These are phyloP conservation scores for Chytriomyces hyalinus DNA, from an alignment of 192 early-diverging fungal genomes.

Conservation along the genomic window DNA sequence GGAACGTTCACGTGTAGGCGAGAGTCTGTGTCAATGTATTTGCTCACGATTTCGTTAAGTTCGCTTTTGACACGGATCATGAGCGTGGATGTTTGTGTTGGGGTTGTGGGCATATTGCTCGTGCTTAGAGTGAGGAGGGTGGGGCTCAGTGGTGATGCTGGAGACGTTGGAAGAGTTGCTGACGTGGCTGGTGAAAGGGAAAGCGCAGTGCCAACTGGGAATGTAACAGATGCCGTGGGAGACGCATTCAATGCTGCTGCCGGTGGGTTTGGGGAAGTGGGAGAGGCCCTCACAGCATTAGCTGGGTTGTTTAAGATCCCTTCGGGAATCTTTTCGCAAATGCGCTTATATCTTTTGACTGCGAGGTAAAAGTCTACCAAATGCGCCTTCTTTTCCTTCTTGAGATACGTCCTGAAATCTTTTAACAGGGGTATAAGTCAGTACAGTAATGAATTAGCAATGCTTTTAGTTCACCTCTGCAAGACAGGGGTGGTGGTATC, in stretches of 20 bases:
- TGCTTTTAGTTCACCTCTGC: slow-evolving; percentile 15
- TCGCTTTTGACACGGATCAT: slow-evolving; percentile 8
- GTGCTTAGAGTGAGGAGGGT: not conserved
- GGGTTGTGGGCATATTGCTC: not conserved
- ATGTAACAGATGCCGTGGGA: not conserved
- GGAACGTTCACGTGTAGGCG: slow-evolving; percentile 1
- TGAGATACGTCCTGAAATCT: slow-evolving; percentile 27
- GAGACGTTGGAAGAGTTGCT: not conserved
- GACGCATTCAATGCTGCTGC: not conserved
- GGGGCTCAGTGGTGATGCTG: not conserved
- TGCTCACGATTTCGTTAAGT: slow-evolving; percentile 18
- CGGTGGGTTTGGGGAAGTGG: not conserved
- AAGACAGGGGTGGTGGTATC: slow-evolving; percentile 27
- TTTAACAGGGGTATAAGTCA: not conserved
- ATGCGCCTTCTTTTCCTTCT: slow-evolving; percentile 33
- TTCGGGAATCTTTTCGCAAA: slow-evolving; percentile 30
- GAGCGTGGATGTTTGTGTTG: not conserved
- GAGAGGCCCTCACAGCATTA: not conserved
- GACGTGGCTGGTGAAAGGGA: not conserved
- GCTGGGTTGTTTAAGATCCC: slow-evolving; percentile 25
- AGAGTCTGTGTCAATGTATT: slow-evolving; percentile 26
- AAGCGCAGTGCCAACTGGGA: not conserved
- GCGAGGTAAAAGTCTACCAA: slow-evolving; percentile 30
- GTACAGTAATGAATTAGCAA: not conserved
- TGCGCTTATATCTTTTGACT: slow-evolving; percentile 22